Base-by-base conservation (phyloP, 345 rosid genomes). In the Rhizophora mangle region DNA sequence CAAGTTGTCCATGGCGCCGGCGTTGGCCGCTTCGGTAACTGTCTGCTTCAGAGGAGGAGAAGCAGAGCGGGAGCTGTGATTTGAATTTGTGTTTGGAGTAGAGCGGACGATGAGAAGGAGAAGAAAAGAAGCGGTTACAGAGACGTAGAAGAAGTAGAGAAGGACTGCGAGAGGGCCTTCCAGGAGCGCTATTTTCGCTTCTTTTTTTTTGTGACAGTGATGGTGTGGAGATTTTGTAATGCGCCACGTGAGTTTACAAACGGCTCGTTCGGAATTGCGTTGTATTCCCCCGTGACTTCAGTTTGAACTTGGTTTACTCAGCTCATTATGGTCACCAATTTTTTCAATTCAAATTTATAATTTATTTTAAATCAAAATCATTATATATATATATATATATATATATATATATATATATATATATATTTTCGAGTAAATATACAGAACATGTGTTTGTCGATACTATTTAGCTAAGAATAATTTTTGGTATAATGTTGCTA, bases 1-100 rank as follows among this genome's bases (percentile, higher is more conserved):
- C 82, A 85, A 78, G 78, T 81, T 83, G 74, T 83, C 86, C 91
- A 86, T 86, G 1, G 86, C 75, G 52, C 47, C 56, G 21, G 21
- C 26, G 29, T 20, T 18, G 24, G 34, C 43, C 19, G 15, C 10
- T n/a, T 6, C 19, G 22, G 19, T 68, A 39, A 3, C 32, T 13
- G 30, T 31, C 56, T 54, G 32, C 6, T 8, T 31, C 31, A 10
- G 24, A 20, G 13, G 19, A n/a, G 46, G 31, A 31, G 26, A 19
- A 31, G 62, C 8, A 39, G 6, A 34, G n/a, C 7, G 24, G 29
- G 51, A 9, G 49, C 6, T 32, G 19, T 43, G 4, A 27, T 32
- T 30, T 5, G 52, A 58, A 6, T 51, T 32, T 30, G 69, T 31
- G 54, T 36, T 65, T 58, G 66, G 61, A 65, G 62, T 49, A 36